These are phyloP conservation scores for Cupressus sempervirens DNA, from an alignment of 75 land plant genomes.

Conservation along the genomic window DNA sequence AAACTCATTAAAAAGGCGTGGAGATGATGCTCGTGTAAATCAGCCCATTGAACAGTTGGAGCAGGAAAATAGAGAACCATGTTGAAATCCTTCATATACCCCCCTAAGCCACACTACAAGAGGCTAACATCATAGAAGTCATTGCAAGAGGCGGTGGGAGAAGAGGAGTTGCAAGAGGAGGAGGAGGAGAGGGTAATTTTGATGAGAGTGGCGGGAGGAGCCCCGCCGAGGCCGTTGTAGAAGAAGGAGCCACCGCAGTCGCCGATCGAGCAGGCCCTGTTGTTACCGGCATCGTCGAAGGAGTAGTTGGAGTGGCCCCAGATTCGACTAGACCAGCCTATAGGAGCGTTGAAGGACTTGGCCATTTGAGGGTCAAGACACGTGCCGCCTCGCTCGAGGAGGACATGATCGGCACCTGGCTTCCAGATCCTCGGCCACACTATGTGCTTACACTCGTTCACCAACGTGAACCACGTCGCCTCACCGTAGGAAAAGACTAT, in stretches of 20 bases:
- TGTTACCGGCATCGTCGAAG: slow-evolving; percentile 16
- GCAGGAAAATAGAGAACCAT: too few relatives aligned
- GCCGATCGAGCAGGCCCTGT: slow-evolving; percentile 71
- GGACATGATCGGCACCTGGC: neutral
- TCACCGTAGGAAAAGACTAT: neutral
- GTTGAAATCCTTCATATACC: slow-evolving; percentile 41
- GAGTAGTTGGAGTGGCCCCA: slow-evolving; percentile 41
- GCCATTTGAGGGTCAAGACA: slow-evolving; percentile 4
- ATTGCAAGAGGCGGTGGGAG: slow-evolving; percentile 11
- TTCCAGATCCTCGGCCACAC: slow-evolving; percentile 18
- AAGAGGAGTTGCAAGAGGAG: neutral
- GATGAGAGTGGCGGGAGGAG: slow-evolving; percentile 46
- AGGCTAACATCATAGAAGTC: slow-evolving; percentile 83
- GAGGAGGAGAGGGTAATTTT: slow-evolving; percentile 30
- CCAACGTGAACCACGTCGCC: neutral
- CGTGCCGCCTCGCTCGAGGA: slow-evolving; percentile 21
- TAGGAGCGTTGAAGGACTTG: slow-evolving; percentile 9
- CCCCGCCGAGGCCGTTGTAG: slow-evolving; percentile 41
- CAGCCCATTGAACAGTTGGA: too few relatives aligned
- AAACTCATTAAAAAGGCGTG: too few relatives aligned
- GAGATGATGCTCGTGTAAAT: too few relatives aligned
- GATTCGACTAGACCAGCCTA: slow-evolving; percentile 36
- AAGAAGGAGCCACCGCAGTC: slow-evolving; percentile 62
- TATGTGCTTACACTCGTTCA: slow-evolving; percentile 8
- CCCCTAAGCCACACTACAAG: slow-evolving; percentile 34